phyloP scores from a whole-genome alignment of 805 yeast genomes.

The Metschnikowia reukaufii region DNA sequence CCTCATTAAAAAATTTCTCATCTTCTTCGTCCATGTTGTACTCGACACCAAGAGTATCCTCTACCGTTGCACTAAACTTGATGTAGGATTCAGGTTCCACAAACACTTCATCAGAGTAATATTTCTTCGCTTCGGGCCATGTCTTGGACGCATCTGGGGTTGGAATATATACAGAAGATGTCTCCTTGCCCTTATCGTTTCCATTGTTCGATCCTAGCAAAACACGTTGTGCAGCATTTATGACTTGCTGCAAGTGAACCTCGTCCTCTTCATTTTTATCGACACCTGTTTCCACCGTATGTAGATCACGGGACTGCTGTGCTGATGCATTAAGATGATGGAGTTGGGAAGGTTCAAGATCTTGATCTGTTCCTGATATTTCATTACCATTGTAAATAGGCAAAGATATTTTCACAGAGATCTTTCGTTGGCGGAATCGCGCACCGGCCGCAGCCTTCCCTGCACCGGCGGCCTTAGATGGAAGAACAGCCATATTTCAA shows the following conservation, averaged over 20 bases:
- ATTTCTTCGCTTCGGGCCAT: constrained; percentile 76
- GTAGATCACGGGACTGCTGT: constrained; percentile 80
- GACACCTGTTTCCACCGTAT: constrained; percentile 94
- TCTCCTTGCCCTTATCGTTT: constrained; percentile 19
- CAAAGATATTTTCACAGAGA: constrained; percentile 85
- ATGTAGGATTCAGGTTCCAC: constrained; percentile 76
- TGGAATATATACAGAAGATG: constrained; percentile 72
- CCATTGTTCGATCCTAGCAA: constrained; percentile 43
- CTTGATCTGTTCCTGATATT: constrained; percentile 69
- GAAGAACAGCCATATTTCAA: constrained; percentile 40
- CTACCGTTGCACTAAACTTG: constrained; percentile 92
- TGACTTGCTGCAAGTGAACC: constrained; percentile 89
- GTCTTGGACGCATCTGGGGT: constrained; percentile 90
- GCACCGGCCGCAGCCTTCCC: constrained; percentile 49
- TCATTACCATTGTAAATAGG: constrained; percentile 76
- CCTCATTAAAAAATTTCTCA: constrained; percentile 57
- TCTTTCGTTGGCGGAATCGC: constrained; percentile 91
- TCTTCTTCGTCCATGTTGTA: constrained; percentile 92
- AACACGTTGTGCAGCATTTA: constrained; percentile 73
- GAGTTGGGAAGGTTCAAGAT: constrained; percentile 43
- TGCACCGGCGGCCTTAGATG: constrained; percentile 35
- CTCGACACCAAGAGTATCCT: constrained; percentile 82
- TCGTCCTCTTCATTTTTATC: constrained; percentile 98
- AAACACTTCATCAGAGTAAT: constrained; percentile 62
- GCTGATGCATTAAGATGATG: constrained; percentile 43